phyloP scores from a whole-genome alignment of 495 filamentous ascomycete species.

The Xylaria longipes region DNA sequence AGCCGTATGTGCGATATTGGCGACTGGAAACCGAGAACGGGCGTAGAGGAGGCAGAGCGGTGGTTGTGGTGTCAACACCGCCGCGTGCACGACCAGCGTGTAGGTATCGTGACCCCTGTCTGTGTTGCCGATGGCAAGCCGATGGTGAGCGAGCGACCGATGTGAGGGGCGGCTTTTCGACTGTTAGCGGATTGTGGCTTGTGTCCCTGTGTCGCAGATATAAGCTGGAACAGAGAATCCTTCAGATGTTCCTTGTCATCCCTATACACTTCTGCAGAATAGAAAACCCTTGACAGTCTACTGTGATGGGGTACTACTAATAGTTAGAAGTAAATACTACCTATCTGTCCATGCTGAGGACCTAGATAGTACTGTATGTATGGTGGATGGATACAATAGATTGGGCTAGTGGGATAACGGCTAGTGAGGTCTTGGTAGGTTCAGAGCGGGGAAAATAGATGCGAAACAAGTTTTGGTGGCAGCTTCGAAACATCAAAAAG shows the following conservation, averaged over 20 bases:
- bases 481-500: slow-evolving; percentile 6
- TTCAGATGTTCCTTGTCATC: not conserved
- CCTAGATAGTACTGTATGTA: not conserved
- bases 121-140: slow-evolving; percentile 23
- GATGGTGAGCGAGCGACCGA: slow-evolving; percentile 18
- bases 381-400: not conserved
- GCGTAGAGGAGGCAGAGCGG: not conserved
- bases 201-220: slow-evolving; percentile 6
- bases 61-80: slow-evolving; percentile 29
- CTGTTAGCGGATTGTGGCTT: slow-evolving; percentile 13
- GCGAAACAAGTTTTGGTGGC: not conserved
- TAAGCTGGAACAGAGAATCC: not conserved
- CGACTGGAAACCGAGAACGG: not conserved
- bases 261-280: not conserved
- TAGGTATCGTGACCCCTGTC: slow-evolving; percentile 18
- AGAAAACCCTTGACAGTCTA: not conserved
- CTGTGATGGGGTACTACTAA: not conserved
- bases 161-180: slow-evolving; percentile 24
- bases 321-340: not conserved
- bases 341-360: not conserved
- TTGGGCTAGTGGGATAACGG: not conserved
- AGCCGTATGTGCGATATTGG: slow-evolving; percentile 1
- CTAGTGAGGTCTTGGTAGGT: not conserved
- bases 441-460: not conserved
- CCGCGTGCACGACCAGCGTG: slow-evolving; percentile 32